Conservation (phyloP, 495 filamentous ascomycete species). For the Pyronema omphalodes region DNA sequence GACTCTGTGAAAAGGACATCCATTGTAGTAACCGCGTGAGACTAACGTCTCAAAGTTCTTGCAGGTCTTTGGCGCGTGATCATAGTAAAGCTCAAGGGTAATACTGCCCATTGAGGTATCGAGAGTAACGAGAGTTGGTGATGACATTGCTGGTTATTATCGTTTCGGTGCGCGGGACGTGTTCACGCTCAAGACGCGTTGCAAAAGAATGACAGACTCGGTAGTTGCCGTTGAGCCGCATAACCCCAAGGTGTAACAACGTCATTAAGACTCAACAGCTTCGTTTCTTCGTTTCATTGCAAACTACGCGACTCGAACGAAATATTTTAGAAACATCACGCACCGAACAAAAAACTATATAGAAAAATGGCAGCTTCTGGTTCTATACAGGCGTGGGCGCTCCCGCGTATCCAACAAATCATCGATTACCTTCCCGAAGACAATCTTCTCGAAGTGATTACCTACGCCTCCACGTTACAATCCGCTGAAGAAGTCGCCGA, state of each 20-base stretch:
- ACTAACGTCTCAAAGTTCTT: constrained; percentile 71
- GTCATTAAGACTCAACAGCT: neutral
- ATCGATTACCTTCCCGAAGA: constrained; percentile 53
- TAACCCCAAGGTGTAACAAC: neutral
- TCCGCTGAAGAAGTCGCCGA: constrained; percentile 58
- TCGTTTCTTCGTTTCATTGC: too few species aligned
- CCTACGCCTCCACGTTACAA: constrained; percentile 50
- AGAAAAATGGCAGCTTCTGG: neutral
- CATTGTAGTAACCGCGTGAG: constrained; percentile 67
- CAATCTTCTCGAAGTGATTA: constrained; percentile 60
- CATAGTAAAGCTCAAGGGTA: constrained; percentile 71
- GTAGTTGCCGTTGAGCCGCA: constrained; percentile 12
- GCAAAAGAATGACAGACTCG: neutral
- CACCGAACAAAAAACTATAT: too few species aligned
- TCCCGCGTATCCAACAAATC: constrained; percentile 53
- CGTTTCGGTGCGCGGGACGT: neutral
- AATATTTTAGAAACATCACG: too few species aligned
- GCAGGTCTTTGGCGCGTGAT: constrained; percentile 72
- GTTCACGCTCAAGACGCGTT: too few species aligned
- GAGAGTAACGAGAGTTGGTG: constrained; percentile 4
- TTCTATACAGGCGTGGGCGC: constrained; percentile 26
- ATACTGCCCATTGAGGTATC: constrained; percentile 47
- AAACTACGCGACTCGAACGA: too few species aligned
- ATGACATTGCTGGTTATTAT: neutral
- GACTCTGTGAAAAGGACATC: constrained; percentile 55